These are phyloP conservation scores for Gomphus bonarii DNA, from an alignment of 1,284 basidiomycete genomes.

Conservation along the genomic window DNA sequence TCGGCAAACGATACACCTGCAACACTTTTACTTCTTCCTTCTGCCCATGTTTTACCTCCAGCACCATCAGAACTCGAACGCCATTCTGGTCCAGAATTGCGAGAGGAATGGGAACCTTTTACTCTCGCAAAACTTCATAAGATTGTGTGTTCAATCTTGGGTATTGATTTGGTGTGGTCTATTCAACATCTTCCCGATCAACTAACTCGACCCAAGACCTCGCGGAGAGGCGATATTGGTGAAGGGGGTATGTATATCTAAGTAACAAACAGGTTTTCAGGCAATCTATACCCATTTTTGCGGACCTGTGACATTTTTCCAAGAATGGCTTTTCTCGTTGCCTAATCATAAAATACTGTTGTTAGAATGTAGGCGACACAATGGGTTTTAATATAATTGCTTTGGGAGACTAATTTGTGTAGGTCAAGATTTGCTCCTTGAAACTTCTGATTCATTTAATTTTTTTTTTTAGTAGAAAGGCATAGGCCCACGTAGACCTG, in stretches of 20 bases:
- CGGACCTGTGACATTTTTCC: too few species aligned
- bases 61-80: conserved; percentile 13
- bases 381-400: too few species aligned
- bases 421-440: too few species aligned
- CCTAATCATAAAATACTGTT: too few species aligned
- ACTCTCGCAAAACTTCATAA: conserved; percentile 1
- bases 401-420: too few species aligned
- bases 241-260: conserved; percentile 11
- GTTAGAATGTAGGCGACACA: too few species aligned
- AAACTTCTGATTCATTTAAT: too few species aligned
- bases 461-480: too few species aligned
- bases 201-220: neutral
- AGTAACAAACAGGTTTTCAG: neutral
- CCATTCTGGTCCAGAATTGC: conserved; percentile 25
- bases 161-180: neutral
- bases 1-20: conserved; percentile 15
- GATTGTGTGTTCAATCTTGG: neutral
- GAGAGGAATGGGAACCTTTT: conserved; percentile 8
- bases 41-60: conserved; percentile 29
- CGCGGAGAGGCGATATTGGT: conserved; percentile 8
- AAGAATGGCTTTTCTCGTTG: too few species aligned
- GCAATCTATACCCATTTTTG: too few species aligned
- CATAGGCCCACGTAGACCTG: too few species aligned
- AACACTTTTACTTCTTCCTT: conserved; percentile 39
- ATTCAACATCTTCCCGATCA: neutral